Evolutionary conservation across 108 stramenopile species (phyloP), one percentile per base, ranked within the genome.

Genomic region (Cyclotella kingstonii): DNA sequence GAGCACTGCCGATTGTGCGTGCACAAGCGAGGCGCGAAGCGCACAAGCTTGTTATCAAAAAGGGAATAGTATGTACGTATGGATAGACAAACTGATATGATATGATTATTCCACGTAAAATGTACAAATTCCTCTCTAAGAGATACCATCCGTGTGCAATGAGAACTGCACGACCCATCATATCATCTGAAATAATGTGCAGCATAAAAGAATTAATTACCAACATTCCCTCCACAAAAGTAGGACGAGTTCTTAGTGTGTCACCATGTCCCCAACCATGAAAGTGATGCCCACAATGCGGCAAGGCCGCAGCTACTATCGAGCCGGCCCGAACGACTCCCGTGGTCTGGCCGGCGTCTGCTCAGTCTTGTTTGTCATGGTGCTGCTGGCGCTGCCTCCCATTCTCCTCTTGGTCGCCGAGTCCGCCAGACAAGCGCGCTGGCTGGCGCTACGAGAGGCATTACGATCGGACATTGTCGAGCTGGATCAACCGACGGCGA

Each of bases 221-320:
- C 11, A 36, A 11, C n/a, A n/a, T n/a, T n/a, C n/a, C n/a, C n/a
- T n/a, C n/a, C n/a, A n/a, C n/a, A n/a, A n/a, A n/a, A n/a, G n/a
- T n/a, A n/a, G n/a, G n/a, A n/a, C n/a, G n/a, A n/a, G n/a, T n/a
- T n/a, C n/a, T n/a, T n/a, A n/a, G n/a, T n/a, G n/a, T n/a, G n/a
- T n/a, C 36, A 36, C 11, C 36, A 64, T 64, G 51, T 53, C 63
- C 5, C 46, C 36, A 12, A 35, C 47, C 28, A 70, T 70, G 68
- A 70, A 70, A 45, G 59, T 45, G 28, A 60, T 66, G 57, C 71
- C 71, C 21, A 72, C 71, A n/a, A 21, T 8, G 22, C 71, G 71
- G 31, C 54, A 46, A 14, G 71, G 71, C 2, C 64, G 71, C 11
- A 60, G 64, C 4, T 33, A 59, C 38, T 38, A 25, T 30, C 36